Evolutionary conservation across 179 eudicot species (phyloP), one percentile per base, ranked within the genome.

Genomic region (Silene coronaria): DNA sequence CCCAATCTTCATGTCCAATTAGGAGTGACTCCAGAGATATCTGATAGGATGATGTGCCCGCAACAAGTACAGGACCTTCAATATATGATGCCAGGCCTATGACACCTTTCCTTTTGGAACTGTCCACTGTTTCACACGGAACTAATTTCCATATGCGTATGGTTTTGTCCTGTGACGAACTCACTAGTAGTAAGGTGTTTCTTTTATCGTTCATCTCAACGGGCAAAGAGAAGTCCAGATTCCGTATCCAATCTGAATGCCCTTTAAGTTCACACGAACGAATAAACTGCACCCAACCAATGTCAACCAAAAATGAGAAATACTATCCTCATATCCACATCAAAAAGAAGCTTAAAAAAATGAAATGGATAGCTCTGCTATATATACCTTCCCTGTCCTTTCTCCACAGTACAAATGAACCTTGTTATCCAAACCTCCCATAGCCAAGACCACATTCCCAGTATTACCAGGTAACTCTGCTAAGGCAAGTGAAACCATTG

Each of bases 1-100:
- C 97, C 98, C 98, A 94, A 81, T 94, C 98, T 75, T 94, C 98
- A 79, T 94, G 98, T 34, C 98, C 98, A 81, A 94, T 89, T 32
- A 94, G 95, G 51, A 94, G 91, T 73, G 97, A 94, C 74, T 94
- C 98, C 67, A 94, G 79, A 36, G 96, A 92, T 71, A 90, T 84
- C 73, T 94, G 96, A 76, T 89, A 94, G 36, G 92, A 87, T 67
- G 78, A 80, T 55, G 89, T 77, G 73, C 91, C 97, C 59, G 88
- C 88, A 80, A 74, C 75, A 77, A 94, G 82, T 22, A 90, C 58
- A 38, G 98, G 98, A 70, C 98, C 98, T 81, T 90, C 91, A 66
- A 94, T 94, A 77, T 92, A 94, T 53, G 96, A 89, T 57, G 96
- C 87, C 82, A 94, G 82, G 81, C 88, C 86, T 42, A 82, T 82